Percentiles rank a stretch among this genome's conserved stretches.
Evolutionary conservation across 1,284 basidiomycete genomes (phyloP).

Genomic region (Vanrija sp.): DNA sequence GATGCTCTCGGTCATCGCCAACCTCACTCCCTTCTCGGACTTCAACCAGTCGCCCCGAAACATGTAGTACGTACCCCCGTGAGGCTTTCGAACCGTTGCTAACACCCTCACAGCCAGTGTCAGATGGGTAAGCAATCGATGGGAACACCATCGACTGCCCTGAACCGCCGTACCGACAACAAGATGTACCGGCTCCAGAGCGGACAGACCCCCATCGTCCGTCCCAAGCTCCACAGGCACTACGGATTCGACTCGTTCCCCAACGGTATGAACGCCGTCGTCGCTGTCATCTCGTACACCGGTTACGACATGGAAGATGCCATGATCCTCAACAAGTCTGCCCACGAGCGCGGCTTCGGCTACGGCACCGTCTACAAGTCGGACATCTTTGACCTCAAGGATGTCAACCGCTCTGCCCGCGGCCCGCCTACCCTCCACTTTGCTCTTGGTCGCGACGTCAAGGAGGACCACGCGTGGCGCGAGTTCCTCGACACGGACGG

Average conservation of each 20-base stretch:
- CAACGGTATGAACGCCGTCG: conserved; percentile 96
- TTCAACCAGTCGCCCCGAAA: conserved; percentile 77
- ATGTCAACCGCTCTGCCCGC: conserved; percentile 65
- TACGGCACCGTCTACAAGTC: conserved; percentile 98
- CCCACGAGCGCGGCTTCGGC: conserved; percentile 94
- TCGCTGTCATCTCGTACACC: conserved; percentile 99
- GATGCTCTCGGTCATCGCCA: conserved; percentile 75
- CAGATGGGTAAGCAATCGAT: conserved; percentile 99
- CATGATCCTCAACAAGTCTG: conserved; percentile 99
- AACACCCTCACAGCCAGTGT: conserved; percentile 28
- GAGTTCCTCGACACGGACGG: conserved; percentile 79
- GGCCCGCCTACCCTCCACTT: conserved; percentile 68
- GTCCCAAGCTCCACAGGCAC: conserved; percentile 85
- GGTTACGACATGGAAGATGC: conserved; percentile 99
- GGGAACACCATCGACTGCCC: conserved; percentile 92
- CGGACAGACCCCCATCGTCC: conserved; percentile 92
- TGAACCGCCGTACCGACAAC: conserved; percentile 93
- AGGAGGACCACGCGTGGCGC: conserved; percentile 57
- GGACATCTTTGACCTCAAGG: conserved; percentile 84
- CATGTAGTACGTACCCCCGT: conserved; percentile 51
- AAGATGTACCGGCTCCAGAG: conserved; percentile 96
- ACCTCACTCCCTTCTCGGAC: conserved; percentile 70
- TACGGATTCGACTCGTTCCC: conserved; percentile 99
- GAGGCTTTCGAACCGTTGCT: no score
- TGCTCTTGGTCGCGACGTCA: conserved; percentile 76